These are phyloP conservation scores for Trichosanthes truncata DNA, from an alignment of 306 rosid genomes.

Conservation along the genomic window DNA sequence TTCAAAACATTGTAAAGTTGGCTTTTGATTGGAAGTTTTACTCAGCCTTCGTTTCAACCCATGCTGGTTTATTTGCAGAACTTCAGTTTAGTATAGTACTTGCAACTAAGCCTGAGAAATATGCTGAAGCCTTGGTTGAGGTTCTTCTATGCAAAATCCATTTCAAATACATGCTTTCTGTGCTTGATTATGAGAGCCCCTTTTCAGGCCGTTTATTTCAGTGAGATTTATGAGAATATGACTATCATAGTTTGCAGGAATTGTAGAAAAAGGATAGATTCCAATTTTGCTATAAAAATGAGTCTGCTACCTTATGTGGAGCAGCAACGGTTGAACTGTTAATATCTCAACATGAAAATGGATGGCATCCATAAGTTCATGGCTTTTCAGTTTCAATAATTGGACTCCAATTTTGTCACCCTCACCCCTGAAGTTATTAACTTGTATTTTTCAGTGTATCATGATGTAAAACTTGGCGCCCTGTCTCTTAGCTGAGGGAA, in stretches of 20 bases:
- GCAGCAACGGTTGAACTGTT: neutral
- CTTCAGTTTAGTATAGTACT: neutral
- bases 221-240: neutral
- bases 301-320: neutral
- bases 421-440: neutral
- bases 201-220: neutral
- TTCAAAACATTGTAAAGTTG: neutral
- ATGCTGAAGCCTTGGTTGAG: neutral
- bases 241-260: neutral
- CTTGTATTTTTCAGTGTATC: neutral
- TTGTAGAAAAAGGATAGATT: neutral
- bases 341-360: neutral
- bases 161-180: neutral
- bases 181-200: neutral
- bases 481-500: neutral
- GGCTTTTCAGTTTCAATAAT: neutral
- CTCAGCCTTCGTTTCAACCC: neutral
- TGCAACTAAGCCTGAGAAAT: neutral
- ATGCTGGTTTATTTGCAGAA: neutral
- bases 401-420: neutral
- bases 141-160: neutral
- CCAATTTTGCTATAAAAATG: neutral
- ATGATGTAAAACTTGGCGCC: neutral
- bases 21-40: neutral
- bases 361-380: neutral